These are phyloP conservation scores for Mortierella sp. DNA, from an alignment of 371 early-diverging fungal species.

Conservation along the genomic window DNA sequence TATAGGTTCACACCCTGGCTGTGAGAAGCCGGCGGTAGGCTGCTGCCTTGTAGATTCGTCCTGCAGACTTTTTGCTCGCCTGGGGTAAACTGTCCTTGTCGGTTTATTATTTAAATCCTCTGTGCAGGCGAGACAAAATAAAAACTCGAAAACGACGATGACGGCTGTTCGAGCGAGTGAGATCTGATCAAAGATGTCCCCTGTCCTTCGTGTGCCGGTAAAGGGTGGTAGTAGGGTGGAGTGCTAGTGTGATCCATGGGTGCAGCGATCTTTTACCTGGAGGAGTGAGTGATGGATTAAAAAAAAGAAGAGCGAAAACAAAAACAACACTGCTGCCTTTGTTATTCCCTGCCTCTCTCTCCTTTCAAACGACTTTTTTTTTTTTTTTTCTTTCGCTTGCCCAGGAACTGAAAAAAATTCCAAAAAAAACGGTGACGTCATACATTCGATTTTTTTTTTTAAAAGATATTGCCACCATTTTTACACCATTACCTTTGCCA, in stretches of 20 bases:
- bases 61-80: neutral
- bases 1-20: neutral
- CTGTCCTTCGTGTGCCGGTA: neutral
- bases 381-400: too few relatives aligned
- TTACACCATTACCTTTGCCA: too few relatives aligned
- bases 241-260: conserved; percentile 1
- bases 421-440: neutral
- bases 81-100: neutral
- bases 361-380: neutral
- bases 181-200: neutral
- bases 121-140: neutral
- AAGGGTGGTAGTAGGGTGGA: neutral
- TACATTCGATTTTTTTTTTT: neutral
- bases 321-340: neutral
- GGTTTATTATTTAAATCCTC: neutral
- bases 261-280: conserved; percentile 14
- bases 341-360: neutral
- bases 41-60: neutral
- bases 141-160: neutral
- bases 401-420: neutral
- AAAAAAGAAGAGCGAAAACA: conserved; percentile 16
- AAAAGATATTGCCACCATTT: too few relatives aligned
- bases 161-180: neutral
- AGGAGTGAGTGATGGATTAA: conserved; percentile 17
- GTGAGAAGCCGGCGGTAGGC: neutral